These are phyloP conservation scores for Theobroma grandiflorum DNA, from an alignment of 441 rosid genomes.

Conservation along the genomic window DNA sequence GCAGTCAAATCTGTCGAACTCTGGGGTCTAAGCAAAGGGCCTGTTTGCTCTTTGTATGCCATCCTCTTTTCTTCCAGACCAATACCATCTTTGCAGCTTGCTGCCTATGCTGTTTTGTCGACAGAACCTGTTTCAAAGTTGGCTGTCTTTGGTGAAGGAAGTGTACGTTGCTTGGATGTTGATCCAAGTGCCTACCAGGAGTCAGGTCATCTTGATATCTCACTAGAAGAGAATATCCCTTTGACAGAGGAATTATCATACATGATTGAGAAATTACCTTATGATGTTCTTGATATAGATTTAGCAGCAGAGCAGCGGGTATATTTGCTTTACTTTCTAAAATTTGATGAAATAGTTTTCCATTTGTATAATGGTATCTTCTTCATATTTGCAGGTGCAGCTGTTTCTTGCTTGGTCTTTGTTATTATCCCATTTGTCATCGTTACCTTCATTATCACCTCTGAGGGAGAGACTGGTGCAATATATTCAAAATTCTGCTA, in stretches of 20 bases:
- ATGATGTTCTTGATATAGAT: conserved; percentile 78
- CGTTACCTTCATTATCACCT: conserved; percentile 70
- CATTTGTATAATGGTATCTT: conserved; percentile 25
- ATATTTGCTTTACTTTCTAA: conserved; percentile 39
- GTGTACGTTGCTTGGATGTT: conserved; percentile 40
- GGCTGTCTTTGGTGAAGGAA: conserved; percentile 68
- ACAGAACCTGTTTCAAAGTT: conserved; percentile 76
- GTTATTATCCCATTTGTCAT: conserved; percentile 75
- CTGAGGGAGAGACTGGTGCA: conserved; percentile 81
- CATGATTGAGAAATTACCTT: conserved; percentile 73
- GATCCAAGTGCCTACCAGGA: conserved; percentile 52
- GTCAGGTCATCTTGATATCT: conserved; percentile 44
- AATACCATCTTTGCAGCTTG: conserved; percentile 73
- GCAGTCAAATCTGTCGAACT: conserved; percentile 89
- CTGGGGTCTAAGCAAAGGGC: conserved; percentile 90
- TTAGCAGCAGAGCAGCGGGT: conserved; percentile 79
- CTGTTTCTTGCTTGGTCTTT: conserved; percentile 89
- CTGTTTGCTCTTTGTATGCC: conserved; percentile 84
- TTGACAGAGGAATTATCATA: conserved; percentile 74
- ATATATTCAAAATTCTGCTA: conserved; percentile 76
- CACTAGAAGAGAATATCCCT: conserved; percentile 62
- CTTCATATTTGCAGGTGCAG: conserved; percentile 66
- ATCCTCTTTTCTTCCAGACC: conserved; percentile 78
- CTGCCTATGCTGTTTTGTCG: conserved; percentile 87
- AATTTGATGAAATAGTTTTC: neutral